phyloP scores from a whole-genome alignment of 1,284 basidiomycete genomes.

The Ganoderma resinaceum region DNA sequence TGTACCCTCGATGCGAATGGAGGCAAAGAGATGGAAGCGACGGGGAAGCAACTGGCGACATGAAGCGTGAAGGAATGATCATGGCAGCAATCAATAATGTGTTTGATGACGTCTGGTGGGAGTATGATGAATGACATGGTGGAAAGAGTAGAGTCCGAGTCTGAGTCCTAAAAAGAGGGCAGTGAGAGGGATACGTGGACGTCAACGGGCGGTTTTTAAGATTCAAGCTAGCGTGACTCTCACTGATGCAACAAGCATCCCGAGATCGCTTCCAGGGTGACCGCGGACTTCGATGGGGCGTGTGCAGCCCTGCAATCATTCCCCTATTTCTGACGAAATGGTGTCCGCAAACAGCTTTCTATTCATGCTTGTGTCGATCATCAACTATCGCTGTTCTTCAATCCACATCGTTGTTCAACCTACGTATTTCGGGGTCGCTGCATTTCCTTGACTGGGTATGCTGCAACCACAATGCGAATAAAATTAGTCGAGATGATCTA shows the following conservation, averaged over 20 bases:
- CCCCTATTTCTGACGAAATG: background rate
- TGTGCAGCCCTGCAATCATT: background rate
- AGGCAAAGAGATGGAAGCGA: background rate
- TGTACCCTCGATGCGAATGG: background rate
- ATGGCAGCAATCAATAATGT: background rate
- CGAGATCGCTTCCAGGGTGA: no score
- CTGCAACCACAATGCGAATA: conserved; percentile 19
- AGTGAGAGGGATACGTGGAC: background rate
- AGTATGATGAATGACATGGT: background rate
- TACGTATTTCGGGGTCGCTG: background rate
- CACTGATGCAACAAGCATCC: no score
- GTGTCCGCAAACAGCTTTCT: background rate
- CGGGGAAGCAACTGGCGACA: background rate
- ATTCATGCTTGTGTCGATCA: background rate
- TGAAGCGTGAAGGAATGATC: background rate
- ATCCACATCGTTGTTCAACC: background rate
- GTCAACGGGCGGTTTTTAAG: background rate
- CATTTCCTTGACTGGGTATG: background rate
- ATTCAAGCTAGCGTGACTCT: background rate
- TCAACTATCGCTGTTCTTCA: background rate
- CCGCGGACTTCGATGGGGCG: background rate
- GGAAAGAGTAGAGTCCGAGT: background rate
- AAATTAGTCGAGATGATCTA: conserved; percentile 21
- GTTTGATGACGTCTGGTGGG: background rate
- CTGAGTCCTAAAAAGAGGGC: no score